Evolutionary conservation across 2,329 filamentous ascomycete genomes (phyloP), one percentile per base, ranked within the genome.

Genomic region (Westerdykella sp.): DNA sequence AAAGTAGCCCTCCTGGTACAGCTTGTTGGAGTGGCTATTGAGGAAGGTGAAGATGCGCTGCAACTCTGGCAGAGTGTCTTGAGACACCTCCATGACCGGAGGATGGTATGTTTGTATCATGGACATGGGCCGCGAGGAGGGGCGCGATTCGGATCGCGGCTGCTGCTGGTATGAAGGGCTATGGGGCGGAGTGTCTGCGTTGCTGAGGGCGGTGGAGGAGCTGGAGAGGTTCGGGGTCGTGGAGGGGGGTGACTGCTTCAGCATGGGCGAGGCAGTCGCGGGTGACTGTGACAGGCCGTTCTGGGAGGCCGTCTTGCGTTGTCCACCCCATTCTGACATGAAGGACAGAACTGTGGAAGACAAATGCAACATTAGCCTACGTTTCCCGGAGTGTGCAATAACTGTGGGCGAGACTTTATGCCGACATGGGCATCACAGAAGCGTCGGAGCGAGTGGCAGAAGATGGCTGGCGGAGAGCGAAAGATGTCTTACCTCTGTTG

Each of bases 1-100:
- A 55, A 98, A 97, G 63, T 97, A 98, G 31, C 93, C 93, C 70
- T 98, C 93, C 56, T 96, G 90, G 66, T 97, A 98, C 43, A 97
- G 74, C 71, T 97, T 97, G 69, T 96, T 96, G 45, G 82, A 84
- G 67, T 98, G 93, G 69, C 85, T 93, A 70, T 95, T 97, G 53
- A 98, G 78, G 62, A 88, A 93, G 47, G 81, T 87, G 69, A 97
- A 97, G 59, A 97, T 90, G 51, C 90, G 91, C 70, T 89, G 85
- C 49, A 98, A 76, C 74, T 98, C 93, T 31, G 93, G 89, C 49
- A 93, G 81, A 23, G 87, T 95, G 63, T 96, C 88, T 54, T 84
- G 78, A 60, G 80, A 81, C 51, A 93, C 77, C 60, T 95, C 87
- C 83, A 95, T 89, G 66, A 89, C 71, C 61, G 85, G 85, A 61